Percentiles rank a stretch among this genome's conserved stretches.
These are phyloP conservation scores for Paecilomyces niveus DNA, from an alignment of 2,329 filamentous ascomycete genomes.

Conservation along the genomic window DNA sequence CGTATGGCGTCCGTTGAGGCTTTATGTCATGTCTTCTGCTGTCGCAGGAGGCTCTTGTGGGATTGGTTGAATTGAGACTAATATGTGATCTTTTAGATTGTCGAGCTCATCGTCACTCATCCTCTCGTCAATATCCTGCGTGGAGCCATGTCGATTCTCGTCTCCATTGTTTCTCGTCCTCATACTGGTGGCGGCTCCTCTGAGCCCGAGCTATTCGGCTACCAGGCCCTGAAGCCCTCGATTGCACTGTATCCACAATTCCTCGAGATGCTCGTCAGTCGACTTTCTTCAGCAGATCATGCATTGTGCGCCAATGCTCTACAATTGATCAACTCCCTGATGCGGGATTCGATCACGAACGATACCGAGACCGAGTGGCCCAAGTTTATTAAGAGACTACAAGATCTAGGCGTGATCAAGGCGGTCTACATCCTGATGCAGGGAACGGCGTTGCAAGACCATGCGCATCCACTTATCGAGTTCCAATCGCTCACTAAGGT, in stretches of 20 bases:
- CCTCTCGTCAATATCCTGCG: slow-evolving; percentile 95
- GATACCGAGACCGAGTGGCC: slow-evolving; percentile 82
- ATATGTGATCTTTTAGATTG: slow-evolving; percentile 47
- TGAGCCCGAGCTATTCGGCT: slow-evolving; percentile 66
- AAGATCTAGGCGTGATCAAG: slow-evolving; percentile 88
- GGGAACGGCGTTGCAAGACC: slow-evolving; percentile 81
- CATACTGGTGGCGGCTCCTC: slow-evolving; percentile 48
- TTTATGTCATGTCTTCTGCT: not conserved
- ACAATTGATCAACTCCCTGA: slow-evolving; percentile 90
- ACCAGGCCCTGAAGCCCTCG: slow-evolving; percentile 83
- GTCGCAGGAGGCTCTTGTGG: not conserved
- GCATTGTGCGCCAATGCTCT: slow-evolving; percentile 91
- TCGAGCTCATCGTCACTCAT: slow-evolving; percentile 89
- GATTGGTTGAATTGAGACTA: not conserved
- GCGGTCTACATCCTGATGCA: slow-evolving; percentile 92
- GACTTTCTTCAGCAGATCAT: slow-evolving; percentile 89
- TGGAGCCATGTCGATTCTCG: slow-evolving; percentile 93
- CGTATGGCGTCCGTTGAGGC: not conserved
- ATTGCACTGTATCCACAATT: slow-evolving; percentile 90
- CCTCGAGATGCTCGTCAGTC: slow-evolving; percentile 84
- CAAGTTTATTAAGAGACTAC: slow-evolving; percentile 86
- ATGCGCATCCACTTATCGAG: slow-evolving; percentile 82
- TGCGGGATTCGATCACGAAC: slow-evolving; percentile 79
- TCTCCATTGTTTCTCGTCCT: slow-evolving; percentile 84
- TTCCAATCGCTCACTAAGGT: slow-evolving; percentile 90